Conservation (phyloP, 805 yeast species). For the Candida tammaniensis region DNA sequence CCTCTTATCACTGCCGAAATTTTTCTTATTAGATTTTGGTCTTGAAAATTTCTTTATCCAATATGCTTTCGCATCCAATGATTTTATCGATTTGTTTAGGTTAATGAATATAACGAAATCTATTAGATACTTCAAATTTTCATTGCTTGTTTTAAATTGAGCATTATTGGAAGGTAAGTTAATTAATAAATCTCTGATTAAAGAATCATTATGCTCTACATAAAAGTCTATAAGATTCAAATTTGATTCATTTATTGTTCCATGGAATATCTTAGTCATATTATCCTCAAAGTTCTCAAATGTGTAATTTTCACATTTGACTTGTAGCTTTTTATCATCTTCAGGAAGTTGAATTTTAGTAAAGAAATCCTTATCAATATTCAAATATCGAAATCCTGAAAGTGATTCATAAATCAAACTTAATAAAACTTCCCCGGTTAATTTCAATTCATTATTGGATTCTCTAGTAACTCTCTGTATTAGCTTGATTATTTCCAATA, state of each 20-base stretch:
- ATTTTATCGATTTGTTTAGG: constrained; percentile 16
- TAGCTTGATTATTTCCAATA: constrained; percentile 25
- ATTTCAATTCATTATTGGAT: constrained; percentile 17
- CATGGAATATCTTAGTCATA: constrained; percentile 11
- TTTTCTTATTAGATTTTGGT: not conserved
- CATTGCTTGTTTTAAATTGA: constrained; percentile 18
- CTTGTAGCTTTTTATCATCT: not conserved
- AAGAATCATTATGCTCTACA: constrained; percentile 1
- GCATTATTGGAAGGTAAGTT: constrained; percentile 5
- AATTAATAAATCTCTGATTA: constrained; percentile 4
- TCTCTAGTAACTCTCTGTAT: constrained; percentile 17
- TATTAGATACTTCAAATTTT: constrained; percentile 23
- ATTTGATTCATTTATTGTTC: constrained; percentile 3
- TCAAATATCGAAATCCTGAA: not conserved
- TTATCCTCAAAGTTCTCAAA: constrained; percentile 13
- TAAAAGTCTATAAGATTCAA: constrained; percentile 7
- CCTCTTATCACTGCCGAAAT: not conserved
- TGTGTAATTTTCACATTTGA: constrained; percentile 1
- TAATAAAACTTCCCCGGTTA: constrained; percentile 21
- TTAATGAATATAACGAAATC: constrained; percentile 20
- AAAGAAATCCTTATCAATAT: constrained; percentile 1
- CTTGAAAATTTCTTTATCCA: constrained; percentile 19
- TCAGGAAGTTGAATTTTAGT: not conserved
- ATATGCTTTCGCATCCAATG: constrained; percentile 17
- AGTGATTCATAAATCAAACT: constrained; percentile 18